Conservation (phyloP, 1,284 basidiomycete genomes). For the Malassezia slooffiae region DNA sequence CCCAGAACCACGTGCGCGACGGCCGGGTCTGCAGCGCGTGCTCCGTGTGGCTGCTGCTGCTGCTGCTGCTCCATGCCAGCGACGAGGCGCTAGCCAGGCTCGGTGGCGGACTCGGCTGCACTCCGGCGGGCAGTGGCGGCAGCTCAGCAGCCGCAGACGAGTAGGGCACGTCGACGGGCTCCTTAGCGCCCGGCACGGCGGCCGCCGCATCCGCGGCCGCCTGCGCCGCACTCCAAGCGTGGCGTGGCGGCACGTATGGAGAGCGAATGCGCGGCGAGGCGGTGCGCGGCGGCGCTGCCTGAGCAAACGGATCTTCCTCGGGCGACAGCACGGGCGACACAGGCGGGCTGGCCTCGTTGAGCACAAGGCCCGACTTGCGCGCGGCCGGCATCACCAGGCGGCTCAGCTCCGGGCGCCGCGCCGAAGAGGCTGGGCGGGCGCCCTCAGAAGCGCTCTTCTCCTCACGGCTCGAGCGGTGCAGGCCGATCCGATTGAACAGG, state of each 20-base stretch:
- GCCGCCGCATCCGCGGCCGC: slow-evolving; percentile 23
- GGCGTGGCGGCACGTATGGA: slow-evolving; percentile 18
- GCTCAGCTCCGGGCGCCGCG: too few species aligned
- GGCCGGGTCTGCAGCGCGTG: too few species aligned
- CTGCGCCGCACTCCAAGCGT: slow-evolving; percentile 32
- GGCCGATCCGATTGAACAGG: too few species aligned
- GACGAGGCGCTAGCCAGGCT: slow-evolving; percentile 1
- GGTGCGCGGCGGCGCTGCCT: slow-evolving; percentile 8
- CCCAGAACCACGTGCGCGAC: too few species aligned
- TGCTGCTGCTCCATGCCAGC: slow-evolving; percentile 3
- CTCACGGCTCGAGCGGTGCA: too few species aligned
- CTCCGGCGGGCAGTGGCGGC: neutral
- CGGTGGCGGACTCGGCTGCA: neutral
- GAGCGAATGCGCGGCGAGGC: slow-evolving; percentile 1
- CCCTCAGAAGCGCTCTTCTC: too few species aligned
- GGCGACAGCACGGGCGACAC: slow-evolving; percentile 29
- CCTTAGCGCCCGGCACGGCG: slow-evolving; percentile 7
- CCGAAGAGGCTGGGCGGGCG: too few species aligned
- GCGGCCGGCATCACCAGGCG: slow-evolving; percentile 34
- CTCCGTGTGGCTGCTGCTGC: too few species aligned
- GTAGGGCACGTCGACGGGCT: neutral
- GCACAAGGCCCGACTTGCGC: slow-evolving; percentile 17
- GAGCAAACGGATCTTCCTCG: slow-evolving; percentile 18
- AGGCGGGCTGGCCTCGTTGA: slow-evolving; percentile 36
- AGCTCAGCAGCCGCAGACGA: neutral